Conservation (phyloP, 306 rosid species). For the Rosa chinensis region DNA sequence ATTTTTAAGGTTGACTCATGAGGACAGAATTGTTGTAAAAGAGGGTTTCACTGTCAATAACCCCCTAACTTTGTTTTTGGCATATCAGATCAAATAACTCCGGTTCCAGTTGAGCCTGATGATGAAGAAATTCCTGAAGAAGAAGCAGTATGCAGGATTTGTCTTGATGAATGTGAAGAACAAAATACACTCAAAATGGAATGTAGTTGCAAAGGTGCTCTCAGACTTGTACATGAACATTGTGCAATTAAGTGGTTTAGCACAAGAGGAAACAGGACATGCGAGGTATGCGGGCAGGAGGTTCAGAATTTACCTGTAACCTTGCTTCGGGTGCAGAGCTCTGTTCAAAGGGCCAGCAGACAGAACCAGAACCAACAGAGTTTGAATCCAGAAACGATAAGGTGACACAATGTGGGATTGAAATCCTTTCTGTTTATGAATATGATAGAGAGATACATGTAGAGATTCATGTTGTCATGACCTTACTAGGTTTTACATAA, state of each 20-base stretch:
- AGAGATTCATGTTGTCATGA: neutral
- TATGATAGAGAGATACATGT: too few species aligned
- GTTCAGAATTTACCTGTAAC: slow-evolving; percentile 95
- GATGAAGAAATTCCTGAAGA: slow-evolving; percentile 99
- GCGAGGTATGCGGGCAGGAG: slow-evolving; percentile 84
- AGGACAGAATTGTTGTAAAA: neutral
- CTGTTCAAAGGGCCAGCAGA: slow-evolving; percentile 47
- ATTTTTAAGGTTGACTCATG: neutral
- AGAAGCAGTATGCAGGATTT: slow-evolving; percentile 97
- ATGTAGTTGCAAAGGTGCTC: slow-evolving; percentile 95
- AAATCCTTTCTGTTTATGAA: neutral
- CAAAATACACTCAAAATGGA: slow-evolving; percentile 94
- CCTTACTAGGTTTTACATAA: neutral
- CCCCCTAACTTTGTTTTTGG: neutral
- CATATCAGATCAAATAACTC: slow-evolving; percentile 70
- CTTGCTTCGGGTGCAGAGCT: slow-evolving; percentile 69
- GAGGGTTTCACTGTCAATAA: neutral
- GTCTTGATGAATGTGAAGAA: slow-evolving; percentile 82
- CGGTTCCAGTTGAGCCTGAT: slow-evolving; percentile 51
- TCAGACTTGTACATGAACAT: slow-evolving; percentile 80
- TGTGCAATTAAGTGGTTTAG: slow-evolving; percentile 88
- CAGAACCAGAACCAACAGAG: slow-evolving; percentile 45
- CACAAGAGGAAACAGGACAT: slow-evolving; percentile 76
- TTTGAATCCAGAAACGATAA: slow-evolving; percentile 54
- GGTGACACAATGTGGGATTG: slow-evolving; percentile 40